Base-by-base conservation (phyloP, 345 rosid species). In the Trapa incisa region DNA sequence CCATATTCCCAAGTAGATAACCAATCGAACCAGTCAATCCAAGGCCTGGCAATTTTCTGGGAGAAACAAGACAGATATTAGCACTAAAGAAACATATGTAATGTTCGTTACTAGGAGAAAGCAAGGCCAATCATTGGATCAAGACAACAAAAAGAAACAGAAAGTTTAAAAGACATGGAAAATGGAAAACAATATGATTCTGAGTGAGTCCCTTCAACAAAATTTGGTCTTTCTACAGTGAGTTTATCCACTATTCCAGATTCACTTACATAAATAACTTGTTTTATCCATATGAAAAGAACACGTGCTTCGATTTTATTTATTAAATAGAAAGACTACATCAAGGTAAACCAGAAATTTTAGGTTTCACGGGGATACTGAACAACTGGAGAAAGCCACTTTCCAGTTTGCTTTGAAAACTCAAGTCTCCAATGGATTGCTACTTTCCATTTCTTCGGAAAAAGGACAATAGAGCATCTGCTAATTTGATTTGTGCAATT, bases 1-100 rank as follows among this genome's bases (percentile, higher is more conserved):
- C 74, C 80, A 95, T 47, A 74, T 67, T 82, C 70, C 68, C 57
- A 66, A 95, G 85, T 77, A 22, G 69, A 72, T 7, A 86, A 56
- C 97, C 97, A 66, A 85, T 15, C 52, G 83, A 39, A 36, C 97
- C 97, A 63, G 92, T 80, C 48, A 95, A 96, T 71, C 83, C 82
- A 75, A 87, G 97, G 69, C 81, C 73, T 5, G 91, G 17, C 75
- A 95, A 70, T 80, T 89, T 87, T 71, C 99, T 95, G 88, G 50
- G 37, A 45, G 62, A 50, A 70, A 36, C 72, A 41, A 9, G 17
- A n/a, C 67, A 65, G 47, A 67, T 58, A 29, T 72, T 6, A 37
- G 42, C 12, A 47, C 37, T 35, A 66, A 41, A 48, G 58, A 22
- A 22, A 22, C 29, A 22, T 22, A 22, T 22, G 29, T 22, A 22